Conservation (phyloP, 2,329 filamentous ascomycete species). For the Bertia moriformis region DNA sequence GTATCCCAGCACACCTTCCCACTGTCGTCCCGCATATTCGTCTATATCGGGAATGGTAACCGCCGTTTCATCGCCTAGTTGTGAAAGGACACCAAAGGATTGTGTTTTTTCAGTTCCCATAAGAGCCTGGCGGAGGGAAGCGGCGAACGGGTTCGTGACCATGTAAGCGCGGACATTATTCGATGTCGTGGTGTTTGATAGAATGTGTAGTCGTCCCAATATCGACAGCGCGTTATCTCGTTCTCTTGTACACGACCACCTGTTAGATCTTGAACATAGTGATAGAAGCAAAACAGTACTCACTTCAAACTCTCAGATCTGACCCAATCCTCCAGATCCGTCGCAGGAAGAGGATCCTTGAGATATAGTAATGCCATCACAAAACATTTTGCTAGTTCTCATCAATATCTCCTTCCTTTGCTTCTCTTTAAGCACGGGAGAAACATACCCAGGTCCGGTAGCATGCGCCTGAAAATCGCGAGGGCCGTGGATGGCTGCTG, state of each 20-base stretch:
- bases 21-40: slow-evolving; percentile 50
- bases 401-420: slow-evolving; percentile 1
- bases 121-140: slow-evolving; percentile 50
- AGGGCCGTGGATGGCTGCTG: slow-evolving; percentile 59
- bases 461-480: slow-evolving; percentile 62
- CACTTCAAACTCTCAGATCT: slow-evolving; percentile 41
- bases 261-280: no score
- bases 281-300: no score
- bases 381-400: slow-evolving; percentile 59
- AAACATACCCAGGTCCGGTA: slow-evolving; percentile 50
- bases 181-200: slow-evolving; percentile 32
- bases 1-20: slow-evolving; percentile 62
- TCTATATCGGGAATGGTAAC: slow-evolving; percentile 45
- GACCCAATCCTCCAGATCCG: slow-evolving; percentile 56
- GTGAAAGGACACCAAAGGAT: slow-evolving; percentile 55
- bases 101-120: slow-evolving; percentile 51
- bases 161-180: slow-evolving; percentile 36
- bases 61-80: slow-evolving; percentile 26
- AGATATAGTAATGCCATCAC: slow-evolving; percentile 65
- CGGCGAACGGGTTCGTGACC: slow-evolving; percentile 47
- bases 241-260: slow-evolving; percentile 29
- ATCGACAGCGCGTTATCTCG: slow-evolving; percentile 50
- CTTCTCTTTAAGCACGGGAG: slow-evolving; percentile 2
- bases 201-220: slow-evolving; percentile 51
- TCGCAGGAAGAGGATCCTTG: slow-evolving; percentile 43